Conservation (phyloP, 352 stramenopile species). For the Peronospora destructor region DNA sequence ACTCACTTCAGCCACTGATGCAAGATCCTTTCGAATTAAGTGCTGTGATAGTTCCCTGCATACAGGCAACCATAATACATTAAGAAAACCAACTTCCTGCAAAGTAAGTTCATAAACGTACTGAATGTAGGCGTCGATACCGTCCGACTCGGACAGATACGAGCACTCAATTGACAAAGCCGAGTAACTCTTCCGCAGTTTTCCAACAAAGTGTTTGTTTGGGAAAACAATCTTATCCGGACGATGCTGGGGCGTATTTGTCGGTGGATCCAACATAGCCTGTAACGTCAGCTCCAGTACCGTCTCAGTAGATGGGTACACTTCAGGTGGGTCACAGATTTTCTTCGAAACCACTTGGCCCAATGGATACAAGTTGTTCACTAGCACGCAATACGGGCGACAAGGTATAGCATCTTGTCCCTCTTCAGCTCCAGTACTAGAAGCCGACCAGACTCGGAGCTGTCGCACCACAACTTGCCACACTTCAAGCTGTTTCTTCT, state of each 20-base stretch:
- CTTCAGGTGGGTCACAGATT: constrained; percentile 75
- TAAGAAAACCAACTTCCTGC: not conserved
- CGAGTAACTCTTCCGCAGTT: constrained; percentile 69
- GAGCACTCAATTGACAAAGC: constrained; percentile 78
- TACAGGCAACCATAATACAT: not conserved
- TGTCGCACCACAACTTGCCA: constrained; percentile 85
- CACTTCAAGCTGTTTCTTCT: constrained; percentile 76
- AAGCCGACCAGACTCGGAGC: constrained; percentile 82
- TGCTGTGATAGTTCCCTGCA: constrained; percentile 70
- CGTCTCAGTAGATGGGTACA: constrained; percentile 59
- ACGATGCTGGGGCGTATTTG: constrained; percentile 64
- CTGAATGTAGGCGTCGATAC: constrained; percentile 80
- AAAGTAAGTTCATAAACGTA: constrained; percentile 23
- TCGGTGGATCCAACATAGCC: constrained; percentile 71
- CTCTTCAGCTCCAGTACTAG: constrained; percentile 48
- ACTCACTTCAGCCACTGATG: constrained; percentile 68
- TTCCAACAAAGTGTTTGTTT: constrained; percentile 67
- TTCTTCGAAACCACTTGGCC: constrained; percentile 83
- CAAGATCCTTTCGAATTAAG: constrained; percentile 75
- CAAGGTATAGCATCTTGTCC: constrained; percentile 59
- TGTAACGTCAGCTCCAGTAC: constrained; percentile 69
- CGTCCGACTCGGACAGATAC: constrained; percentile 79
- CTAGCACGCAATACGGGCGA: constrained; percentile 77
- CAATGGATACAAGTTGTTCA: constrained; percentile 84
- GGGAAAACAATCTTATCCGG: constrained; percentile 84